Evolutionary conservation across 306 rosid genomes (phyloP).

Genomic region (Oemleria cerasiformis): DNA sequence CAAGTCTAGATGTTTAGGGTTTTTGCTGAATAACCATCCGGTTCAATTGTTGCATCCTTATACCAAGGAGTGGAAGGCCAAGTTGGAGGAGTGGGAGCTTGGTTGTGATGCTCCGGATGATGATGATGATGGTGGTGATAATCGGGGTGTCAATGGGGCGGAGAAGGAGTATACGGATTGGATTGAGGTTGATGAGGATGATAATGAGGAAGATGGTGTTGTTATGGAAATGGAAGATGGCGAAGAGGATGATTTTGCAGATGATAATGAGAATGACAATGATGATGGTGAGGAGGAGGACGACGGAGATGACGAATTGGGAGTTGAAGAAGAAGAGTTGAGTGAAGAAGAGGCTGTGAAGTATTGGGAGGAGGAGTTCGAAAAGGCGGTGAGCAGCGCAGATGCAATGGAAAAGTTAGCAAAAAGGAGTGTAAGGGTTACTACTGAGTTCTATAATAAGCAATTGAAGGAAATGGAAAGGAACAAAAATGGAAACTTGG

Average conservation of each 20-base stretch:
- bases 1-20: slow-evolving; percentile 78
- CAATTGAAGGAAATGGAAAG: slow-evolving; percentile 33
- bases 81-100: slow-evolving; percentile 86
- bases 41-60: slow-evolving; percentile 77
- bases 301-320: slow-evolving; percentile 18
- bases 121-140: slow-evolving; percentile 29
- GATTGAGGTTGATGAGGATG: slow-evolving; percentile 54
- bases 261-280: neutral
- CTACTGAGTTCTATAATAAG: slow-evolving; percentile 19
- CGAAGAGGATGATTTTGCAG: slow-evolving; percentile 7
- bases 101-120: slow-evolving; percentile 97
- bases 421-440: slow-evolving; percentile 22
- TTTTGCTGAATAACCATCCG: slow-evolving; percentile 73
- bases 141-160: slow-evolving; percentile 21
- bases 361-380: slow-evolving; percentile 58
- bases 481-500: neutral
- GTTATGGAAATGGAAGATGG: slow-evolving; percentile 47
- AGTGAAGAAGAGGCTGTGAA: slow-evolving; percentile 31
- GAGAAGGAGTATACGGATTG: slow-evolving; percentile 70
- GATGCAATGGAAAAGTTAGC: slow-evolving; percentile 67
- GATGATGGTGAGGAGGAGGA: slow-evolving; percentile 1
- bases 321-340: slow-evolving; percentile 26
- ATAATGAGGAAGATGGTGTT: slow-evolving; percentile 28
- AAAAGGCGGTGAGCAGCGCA: slow-evolving; percentile 49
- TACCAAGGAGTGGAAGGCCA: slow-evolving; percentile 94